phyloP scores from a whole-genome alignment of 1,284 basidiomycete genomes.

The Trichosporon ovoides region DNA sequence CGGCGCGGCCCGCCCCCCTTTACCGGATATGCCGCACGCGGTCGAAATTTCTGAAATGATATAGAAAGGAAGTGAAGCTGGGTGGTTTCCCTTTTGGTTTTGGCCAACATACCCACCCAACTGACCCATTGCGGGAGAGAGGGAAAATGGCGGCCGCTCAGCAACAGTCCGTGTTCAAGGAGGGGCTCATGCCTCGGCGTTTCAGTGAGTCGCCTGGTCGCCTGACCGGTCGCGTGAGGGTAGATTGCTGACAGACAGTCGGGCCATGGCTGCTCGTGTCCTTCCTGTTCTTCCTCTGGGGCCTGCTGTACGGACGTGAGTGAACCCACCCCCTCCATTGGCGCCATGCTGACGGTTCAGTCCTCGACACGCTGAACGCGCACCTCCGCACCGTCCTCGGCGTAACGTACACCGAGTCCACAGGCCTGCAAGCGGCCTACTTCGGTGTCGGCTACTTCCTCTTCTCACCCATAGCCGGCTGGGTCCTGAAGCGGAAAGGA shows the following conservation, averaged over 20 bases:
- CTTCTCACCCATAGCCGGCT: conserved; percentile 47
- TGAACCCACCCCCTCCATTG: no score
- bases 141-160: background rate
- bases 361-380: conserved; percentile 78
- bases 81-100: background rate
- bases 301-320: conserved; percentile 59
- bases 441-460: conserved; percentile 62
- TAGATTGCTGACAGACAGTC: conserved; percentile 19
- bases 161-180: conserved; percentile 3
- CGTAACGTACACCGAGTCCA: conserved; percentile 72
- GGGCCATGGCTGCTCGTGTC: conserved; percentile 66
- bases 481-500: conserved; percentile 47
- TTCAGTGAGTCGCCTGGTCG: background rate
- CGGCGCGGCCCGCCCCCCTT: no score
- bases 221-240: background rate
- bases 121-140: background rate
- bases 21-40: no score
- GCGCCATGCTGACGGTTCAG: conserved; percentile 54
- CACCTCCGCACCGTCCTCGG: conserved; percentile 72
- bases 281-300: conserved; percentile 73
- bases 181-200: background rate
- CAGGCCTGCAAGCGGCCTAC: conserved; percentile 78
- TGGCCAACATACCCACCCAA: background rate
- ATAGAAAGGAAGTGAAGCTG: no score
- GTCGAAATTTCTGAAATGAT: no score